Evolutionary conservation across 1,284 basidiomycete species (phyloP), one percentile per base, ranked within the genome.

Genomic region (Sanghuangporus weigelae): DNA sequence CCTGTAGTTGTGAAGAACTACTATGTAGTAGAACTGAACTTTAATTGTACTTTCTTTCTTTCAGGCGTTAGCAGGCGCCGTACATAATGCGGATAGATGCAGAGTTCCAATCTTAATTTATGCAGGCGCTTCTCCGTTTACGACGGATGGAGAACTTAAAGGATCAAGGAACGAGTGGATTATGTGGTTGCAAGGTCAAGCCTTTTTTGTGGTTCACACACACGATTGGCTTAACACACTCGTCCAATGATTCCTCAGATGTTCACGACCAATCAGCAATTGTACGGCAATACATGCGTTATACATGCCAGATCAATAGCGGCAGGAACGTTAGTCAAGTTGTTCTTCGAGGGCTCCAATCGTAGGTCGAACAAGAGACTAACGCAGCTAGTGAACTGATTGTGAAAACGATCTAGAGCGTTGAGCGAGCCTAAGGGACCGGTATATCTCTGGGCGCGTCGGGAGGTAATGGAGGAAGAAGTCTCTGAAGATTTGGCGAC

Each of bases 141-240:
- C 81, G 42, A 73, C 73, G 19, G 73, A 83, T 51, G 79, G 79
- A 1, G 85, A 88, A 66, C 73, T 84, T 46, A 81, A 78, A 63
- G 89, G 88, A 0, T 79, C 79, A 0, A 78, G 87, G 71, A 90
- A 89, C 69, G 89, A 90, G 70, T 90, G 84, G 80, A 87, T 88
- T 49, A 85, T 87, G 78, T 87, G 85, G 82, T 66, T 84, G 5
- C 87, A 90, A 77, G 86, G 87, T 84, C 44, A 16, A n/a, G n/a
- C 21, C 44, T 7, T 46, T 46, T 46, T 63, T 46, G 12, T 21
- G 14, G 12, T 59, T 49, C 35, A 36, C 2, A 38, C 19, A 11
- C 21, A 10, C 21, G 48, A 49, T 19, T 44, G n/a, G 42, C 3
- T 19, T 14, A 42, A n/a, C 48, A 21, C 10, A 26, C 48, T n/a